Base-by-base conservation (phyloP, 176 grass and related monocot genomes). In the Zea luxurians region DNA sequence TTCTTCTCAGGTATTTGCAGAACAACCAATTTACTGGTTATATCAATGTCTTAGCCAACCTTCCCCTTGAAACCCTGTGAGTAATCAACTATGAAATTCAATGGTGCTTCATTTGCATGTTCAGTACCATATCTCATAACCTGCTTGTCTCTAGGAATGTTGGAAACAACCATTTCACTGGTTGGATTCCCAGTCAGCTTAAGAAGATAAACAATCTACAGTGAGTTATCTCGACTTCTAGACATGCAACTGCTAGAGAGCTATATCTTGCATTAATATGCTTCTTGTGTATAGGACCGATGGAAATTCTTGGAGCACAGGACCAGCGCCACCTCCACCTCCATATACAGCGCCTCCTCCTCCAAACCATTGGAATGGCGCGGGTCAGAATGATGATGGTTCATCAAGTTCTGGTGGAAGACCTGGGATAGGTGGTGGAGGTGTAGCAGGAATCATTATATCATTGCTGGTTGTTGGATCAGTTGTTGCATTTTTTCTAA, bases 141-240 rank as follows among this genome's bases (percentile, higher is more conserved):
- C 71, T 79, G 49, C 35, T 72, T 54, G 41, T 81, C 70, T 92
- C 8, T 78, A 98, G 96, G 87, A 98, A 98, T 82, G 66, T 98
- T 74, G 89, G 75, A 75, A 98, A 79, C 83, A 98, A 98, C 55
- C 87, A 3, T 57, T 98, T 98, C 81, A 98, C 89, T 72, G 96
- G 96, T 54, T 98, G 96, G 96, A 94, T 98, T 85, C 96, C 96
- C 81, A 82, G 75, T 78, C 87, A 90, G 61, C 80, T 98, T 58
- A 98, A 89, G 82, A 89, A 87, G 67, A 98, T 98, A 90, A 98
- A 98, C 44, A 98, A 74, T 82, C 75, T 98, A 80, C 83, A 89
- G 96, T 98, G 80, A 92, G 96, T 94, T 66, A 41, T 85, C 46
- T 71, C 64, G 57, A 80, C 55, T 74, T 68, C 40, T 47, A 75